These are phyloP conservation scores for Calonectria hawksworthii DNA, from an alignment of 2,329 filamentous ascomycete species.

Conservation along the genomic window DNA sequence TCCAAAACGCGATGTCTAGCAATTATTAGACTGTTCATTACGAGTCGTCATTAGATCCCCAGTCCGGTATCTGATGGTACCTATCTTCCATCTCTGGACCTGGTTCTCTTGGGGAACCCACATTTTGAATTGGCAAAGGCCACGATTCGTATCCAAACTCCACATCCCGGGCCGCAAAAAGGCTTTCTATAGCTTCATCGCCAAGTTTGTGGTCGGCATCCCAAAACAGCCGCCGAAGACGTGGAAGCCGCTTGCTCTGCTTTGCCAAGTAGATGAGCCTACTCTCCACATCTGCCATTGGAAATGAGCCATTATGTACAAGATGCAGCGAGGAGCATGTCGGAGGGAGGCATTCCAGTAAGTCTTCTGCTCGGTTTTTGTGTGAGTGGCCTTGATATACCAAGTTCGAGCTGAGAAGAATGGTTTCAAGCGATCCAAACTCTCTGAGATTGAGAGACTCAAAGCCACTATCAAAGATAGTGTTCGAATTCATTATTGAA, in stretches of 20 bases:
- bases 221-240: neutral
- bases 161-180: neutral
- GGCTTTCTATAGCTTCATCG: neutral
- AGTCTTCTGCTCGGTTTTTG: neutral
- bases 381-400: neutral
- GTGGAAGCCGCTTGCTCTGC: neutral
- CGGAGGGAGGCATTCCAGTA: neutral
- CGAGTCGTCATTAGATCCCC: neutral
- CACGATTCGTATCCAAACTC: neutral
- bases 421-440: neutral
- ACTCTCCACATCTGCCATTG: neutral
- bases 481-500: too few relatives aligned
- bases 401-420: neutral
- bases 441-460: neutral
- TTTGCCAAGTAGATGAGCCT: neutral
- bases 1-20: neutral
- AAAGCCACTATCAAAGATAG: neutral
- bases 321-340: neutral
- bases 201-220: neutral
- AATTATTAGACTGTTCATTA: neutral
- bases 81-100: neutral
- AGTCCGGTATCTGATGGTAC: neutral
- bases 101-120: neutral
- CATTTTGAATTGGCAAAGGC: neutral
- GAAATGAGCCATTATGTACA: neutral